Percentiles rank a stretch among this genome's conserved stretches.
These are phyloP conservation scores for Hymenoscyphus fraxineus DNA, from an alignment of 2,329 filamentous ascomycete genomes.

Conservation along the genomic window DNA sequence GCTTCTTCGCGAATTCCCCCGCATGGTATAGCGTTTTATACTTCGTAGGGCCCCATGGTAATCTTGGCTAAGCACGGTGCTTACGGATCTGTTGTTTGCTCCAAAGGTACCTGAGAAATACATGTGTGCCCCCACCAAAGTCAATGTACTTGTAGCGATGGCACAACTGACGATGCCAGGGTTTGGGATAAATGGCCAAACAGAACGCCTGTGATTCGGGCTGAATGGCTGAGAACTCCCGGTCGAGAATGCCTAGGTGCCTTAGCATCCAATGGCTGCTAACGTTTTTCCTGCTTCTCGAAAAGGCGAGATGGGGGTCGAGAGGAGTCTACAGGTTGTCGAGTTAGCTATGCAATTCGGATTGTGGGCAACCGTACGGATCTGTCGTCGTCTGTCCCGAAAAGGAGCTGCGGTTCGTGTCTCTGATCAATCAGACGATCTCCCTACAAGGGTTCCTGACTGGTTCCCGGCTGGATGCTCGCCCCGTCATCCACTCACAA, in stretches of 20 bases:
- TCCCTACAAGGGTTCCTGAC: conserved; percentile 1
- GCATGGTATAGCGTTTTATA: conserved; percentile 15
- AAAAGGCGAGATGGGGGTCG: conserved; percentile 14
- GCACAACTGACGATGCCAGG: background rate
- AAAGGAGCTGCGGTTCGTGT: conserved; percentile 14
- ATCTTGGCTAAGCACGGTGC: conserved; percentile 5
- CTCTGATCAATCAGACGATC: conserved; percentile 16
- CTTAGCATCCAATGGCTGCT: background rate
- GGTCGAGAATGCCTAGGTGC: background rate
- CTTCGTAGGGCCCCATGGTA: conserved; percentile 5
- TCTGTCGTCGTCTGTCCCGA: conserved; percentile 15
- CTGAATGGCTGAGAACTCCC: conserved; percentile 6
- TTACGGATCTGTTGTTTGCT: background rate
- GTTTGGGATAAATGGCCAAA: conserved; percentile 10
- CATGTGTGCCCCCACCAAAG: background rate
- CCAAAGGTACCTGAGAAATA: conserved; percentile 1
- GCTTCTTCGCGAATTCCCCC: conserved; percentile 13
- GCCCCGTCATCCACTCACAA: conserved; percentile 9
- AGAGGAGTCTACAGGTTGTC: background rate
- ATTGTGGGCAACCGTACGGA: conserved; percentile 8
- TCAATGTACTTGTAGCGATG: background rate
- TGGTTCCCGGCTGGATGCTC: conserved; percentile 9
- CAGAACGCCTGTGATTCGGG: conserved; percentile 7
- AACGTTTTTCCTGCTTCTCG: conserved; percentile 12
- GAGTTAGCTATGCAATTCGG: background rate